Evolutionary conservation across 352 stramenopile genomes (phyloP).

Genomic region (Pythium sp.): DNA sequence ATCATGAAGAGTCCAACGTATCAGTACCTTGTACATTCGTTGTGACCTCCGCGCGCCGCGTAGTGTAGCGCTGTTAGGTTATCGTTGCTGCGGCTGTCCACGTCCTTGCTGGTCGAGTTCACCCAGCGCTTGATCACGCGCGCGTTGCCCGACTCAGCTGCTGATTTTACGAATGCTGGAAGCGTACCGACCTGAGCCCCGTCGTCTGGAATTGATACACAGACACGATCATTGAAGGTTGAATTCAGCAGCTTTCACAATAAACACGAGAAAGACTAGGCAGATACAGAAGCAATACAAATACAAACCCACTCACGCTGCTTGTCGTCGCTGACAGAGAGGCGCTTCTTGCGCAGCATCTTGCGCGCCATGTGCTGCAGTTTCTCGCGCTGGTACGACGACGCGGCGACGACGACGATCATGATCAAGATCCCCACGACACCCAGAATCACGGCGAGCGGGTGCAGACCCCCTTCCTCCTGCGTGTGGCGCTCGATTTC

Average conservation of each 20-base stretch:
- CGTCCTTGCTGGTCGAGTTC: conserved; percentile 57
- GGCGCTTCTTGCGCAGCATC: conserved; percentile 66
- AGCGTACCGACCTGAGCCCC: conserved; percentile 36
- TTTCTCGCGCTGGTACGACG: conserved; percentile 76
- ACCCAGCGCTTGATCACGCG: conserved; percentile 83
- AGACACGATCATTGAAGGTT: not conserved
- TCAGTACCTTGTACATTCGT: conserved; percentile 63
- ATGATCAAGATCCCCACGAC: conserved; percentile 57
- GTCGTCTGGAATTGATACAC: conserved; percentile 20
- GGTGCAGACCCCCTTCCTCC: conserved; percentile 42
- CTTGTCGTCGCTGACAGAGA: conserved; percentile 41
- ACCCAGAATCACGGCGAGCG: conserved; percentile 60
- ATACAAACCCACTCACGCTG: conserved; percentile 24
- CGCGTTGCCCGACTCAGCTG: conserved; percentile 68
- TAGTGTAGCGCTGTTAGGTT: conserved; percentile 85
- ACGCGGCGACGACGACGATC: conserved; percentile 64
- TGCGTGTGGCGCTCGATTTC: conserved; percentile 16
- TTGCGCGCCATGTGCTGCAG: conserved; percentile 81
- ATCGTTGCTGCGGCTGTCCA: conserved; percentile 66
- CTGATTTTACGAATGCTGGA: conserved; percentile 60
- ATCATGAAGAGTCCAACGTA: not conserved
- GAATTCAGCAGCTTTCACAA: not conserved
- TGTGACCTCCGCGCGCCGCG: conserved; percentile 66
- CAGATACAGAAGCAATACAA: not conserved
- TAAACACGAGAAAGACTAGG: not conserved